These are phyloP conservation scores for Pulveroboletus ravenelii DNA, from an alignment of 768 basidiomycete species.

Conservation along the genomic window DNA sequence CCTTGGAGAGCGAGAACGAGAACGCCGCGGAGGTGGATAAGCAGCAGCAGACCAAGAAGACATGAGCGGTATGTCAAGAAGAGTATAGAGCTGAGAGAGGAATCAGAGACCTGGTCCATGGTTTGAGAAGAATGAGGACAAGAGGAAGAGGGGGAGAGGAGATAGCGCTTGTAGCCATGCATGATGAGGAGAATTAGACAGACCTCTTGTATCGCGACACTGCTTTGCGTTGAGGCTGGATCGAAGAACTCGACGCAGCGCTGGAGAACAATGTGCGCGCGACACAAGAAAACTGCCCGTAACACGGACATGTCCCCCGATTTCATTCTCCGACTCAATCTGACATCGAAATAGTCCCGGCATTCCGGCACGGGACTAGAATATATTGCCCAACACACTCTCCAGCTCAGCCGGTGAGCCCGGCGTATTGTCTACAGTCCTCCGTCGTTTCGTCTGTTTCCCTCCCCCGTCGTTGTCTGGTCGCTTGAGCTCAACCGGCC, in stretches of 20 bases:
- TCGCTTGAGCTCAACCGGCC: conserved; percentile 32
- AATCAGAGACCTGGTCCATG: conserved; percentile 43
- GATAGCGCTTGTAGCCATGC: conserved; percentile 75
- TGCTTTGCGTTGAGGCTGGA: conserved; percentile 32
- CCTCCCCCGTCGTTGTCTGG: conserved; percentile 3
- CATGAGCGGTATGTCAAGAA: conserved; percentile 49
- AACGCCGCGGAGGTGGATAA: conserved; percentile 72
- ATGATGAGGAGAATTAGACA: conserved; percentile 74
- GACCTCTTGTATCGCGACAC: conserved; percentile 74
- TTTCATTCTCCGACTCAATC: conserved; percentile 24
- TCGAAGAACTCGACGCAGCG: conserved; percentile 33
- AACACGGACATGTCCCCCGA: conserved; percentile 14
- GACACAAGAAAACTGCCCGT: conserved; percentile 39
- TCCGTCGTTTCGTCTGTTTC: conserved; percentile 16
- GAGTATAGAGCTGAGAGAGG: conserved; percentile 40
- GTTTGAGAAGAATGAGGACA: conserved; percentile 47
- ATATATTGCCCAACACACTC: conserved; percentile 48
- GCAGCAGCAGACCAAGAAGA: conserved; percentile 67
- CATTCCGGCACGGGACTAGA: conserved; percentile 33
- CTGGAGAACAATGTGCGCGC: conserved; percentile 53
- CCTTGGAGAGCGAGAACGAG: conserved; percentile 75
- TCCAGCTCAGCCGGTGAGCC: conserved; percentile 29
- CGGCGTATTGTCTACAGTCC: background rate
- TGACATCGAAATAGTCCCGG: conserved; percentile 10
- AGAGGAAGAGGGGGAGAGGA: conserved; percentile 58